Evolutionary conservation across 73 alveolate species (phyloP), one percentile per base, ranked within the genome.

Genomic region (Paramecium sexaurelia): DNA sequence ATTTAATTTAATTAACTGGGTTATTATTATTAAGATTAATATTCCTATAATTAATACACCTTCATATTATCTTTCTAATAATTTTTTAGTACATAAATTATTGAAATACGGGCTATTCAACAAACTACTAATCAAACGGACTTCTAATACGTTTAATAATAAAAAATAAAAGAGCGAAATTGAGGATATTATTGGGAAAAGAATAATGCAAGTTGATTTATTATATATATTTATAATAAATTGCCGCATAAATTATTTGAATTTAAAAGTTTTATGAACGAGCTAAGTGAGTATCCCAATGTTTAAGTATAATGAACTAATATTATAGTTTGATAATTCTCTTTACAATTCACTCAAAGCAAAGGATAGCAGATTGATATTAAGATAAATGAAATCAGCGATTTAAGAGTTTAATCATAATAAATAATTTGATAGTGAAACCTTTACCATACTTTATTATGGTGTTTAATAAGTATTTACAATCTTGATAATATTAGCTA

Each of bases 141-240:
- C 35, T 73, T 36, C 15, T 73, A 73, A 6, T 73, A 66, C 67
- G 19, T 36, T 20, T 36, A n/a, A 39, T 6, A 73, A 17, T 27
- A 2, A 11, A 73, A 73, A n/a, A 73, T 17, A 39, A 66, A 73
- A 32, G 32, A 36, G 32, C 11, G 26, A 39, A 73, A 39, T 20
- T 73, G 67, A 33, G 87, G 87, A 32, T 73, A 4, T 73, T 73
- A 73, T 73, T 73, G 87, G 87, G 87, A 61, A 61, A 61, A 61
- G 7, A 61, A 26, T 26, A 32, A 61, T 51, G 67, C 17, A n/a
- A 17, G 67, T 51, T 51, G 67, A 51, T 51, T 17, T 17, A 51
- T 51, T 51, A 51, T 17, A 51, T 51, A 51, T 51, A 51, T 51
- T 51, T 51, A 51, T 51, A 17, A 51, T 51, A 51, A 51, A 51